Conservation (phyloP, 345 rosid genomes). For the Nasturtium officinale region DNA sequence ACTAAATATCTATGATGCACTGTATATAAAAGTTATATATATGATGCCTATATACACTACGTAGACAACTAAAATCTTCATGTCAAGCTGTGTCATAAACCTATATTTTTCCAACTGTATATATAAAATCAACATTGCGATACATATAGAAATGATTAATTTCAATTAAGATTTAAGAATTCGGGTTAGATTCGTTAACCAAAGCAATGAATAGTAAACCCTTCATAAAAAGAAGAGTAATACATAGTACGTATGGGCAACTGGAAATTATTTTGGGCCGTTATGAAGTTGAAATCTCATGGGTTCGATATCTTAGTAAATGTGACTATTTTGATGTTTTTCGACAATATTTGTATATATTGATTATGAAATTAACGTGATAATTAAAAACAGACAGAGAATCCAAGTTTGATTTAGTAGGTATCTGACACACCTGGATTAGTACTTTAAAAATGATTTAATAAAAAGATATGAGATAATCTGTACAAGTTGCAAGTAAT, state of each 20-base stretch:
- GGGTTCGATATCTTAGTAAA: slow-evolving; percentile 3
- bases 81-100: slow-evolving; percentile 26
- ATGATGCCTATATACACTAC: slow-evolving; percentile 11
- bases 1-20: slow-evolving; percentile 26
- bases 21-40: not conserved
- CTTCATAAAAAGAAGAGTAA: not conserved
- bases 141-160: not conserved
- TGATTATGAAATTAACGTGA: slow-evolving; percentile 19
- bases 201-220: not conserved
- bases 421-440: slow-evolving; percentile 42
- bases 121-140: not conserved
- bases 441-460: not conserved
- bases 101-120: not conserved
- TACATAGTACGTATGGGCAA: not conserved
- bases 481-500: slow-evolving; percentile 32
- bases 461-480: slow-evolving; percentile 6
- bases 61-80: slow-evolving; percentile 25
- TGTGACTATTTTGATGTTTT: not conserved
- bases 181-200: slow-evolving; percentile 8
- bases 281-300: slow-evolving; percentile 10
- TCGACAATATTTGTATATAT: slow-evolving; percentile 11
- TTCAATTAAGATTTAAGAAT: slow-evolving; percentile 4
- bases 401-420: slow-evolving; percentile 42
- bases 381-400: slow-evolving; percentile 3
- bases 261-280: not conserved